A percentile compares a stretch with the other conserved stretches of the same genome.
Evolutionary conservation across 176 grass and related monocot genomes (phyloP).

Genomic region (Musa beccarii): DNA sequence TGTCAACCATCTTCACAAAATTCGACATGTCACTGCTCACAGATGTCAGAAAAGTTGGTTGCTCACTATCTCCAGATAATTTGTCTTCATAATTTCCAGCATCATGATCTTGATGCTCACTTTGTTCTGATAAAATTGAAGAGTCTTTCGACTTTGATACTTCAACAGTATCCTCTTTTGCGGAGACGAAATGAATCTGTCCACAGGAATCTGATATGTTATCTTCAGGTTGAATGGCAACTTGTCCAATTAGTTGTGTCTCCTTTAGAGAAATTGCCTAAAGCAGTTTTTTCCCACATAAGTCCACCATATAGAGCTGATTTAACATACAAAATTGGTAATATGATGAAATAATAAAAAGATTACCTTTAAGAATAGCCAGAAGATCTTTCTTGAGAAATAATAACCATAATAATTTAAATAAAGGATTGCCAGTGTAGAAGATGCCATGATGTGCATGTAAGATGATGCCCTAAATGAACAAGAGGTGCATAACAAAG

Average conservation of each 20-base stretch:
- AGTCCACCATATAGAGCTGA: background rate
- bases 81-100: slow-evolving; percentile 10
- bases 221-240: slow-evolving; percentile 30
- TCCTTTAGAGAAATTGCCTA: slow-evolving; percentile 83
- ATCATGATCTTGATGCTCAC: slow-evolving; percentile 12
- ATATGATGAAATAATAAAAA: background rate
- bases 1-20: slow-evolving; percentile 9
- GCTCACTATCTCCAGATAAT: background rate
- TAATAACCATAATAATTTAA: background rate
- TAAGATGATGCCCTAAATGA: too few species aligned
- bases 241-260: slow-evolving; percentile 67
- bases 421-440: too few species aligned
- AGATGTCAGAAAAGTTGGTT: slow-evolving; percentile 15
- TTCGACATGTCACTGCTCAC: slow-evolving; percentile 18
- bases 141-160: slow-evolving; percentile 14
- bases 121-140: slow-evolving; percentile 1
- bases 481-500: too few species aligned
- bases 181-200: slow-evolving; percentile 15
- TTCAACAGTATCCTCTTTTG: slow-evolving; percentile 32
- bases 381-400: background rate
- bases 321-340: background rate
- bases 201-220: slow-evolving; percentile 16
- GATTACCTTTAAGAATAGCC: background rate
- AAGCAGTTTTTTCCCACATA: slow-evolving; percentile 6
- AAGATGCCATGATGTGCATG: too few species aligned